Conservation (phyloP, 805 yeast species). For the Sungouiozyma intestinalis region DNA sequence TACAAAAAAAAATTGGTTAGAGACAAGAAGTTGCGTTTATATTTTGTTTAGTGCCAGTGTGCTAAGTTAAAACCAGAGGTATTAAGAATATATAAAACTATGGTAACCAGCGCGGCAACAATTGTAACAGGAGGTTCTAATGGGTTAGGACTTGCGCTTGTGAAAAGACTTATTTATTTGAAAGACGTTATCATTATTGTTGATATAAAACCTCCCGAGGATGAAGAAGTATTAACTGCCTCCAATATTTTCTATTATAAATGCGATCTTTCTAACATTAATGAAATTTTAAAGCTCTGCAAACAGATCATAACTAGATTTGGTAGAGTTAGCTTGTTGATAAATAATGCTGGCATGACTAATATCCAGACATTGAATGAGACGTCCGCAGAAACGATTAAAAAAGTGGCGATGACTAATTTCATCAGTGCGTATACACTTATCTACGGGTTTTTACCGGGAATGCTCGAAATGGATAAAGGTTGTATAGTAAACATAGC, state of each 20-base stretch:
- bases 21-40: too few species aligned
- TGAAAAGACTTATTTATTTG: conserved; percentile 31
- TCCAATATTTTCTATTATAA: conserved; percentile 41
- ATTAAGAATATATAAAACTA: conserved; percentile 12
- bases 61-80: neutral
- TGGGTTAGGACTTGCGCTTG: conserved; percentile 70
- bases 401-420: conserved; percentile 54
- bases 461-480: conserved; percentile 47
- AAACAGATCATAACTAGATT: conserved; percentile 32
- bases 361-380: conserved; percentile 48
- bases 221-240: conserved; percentile 14
- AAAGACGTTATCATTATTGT: conserved; percentile 52
- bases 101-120: conserved; percentile 39
- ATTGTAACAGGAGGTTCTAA: conserved; percentile 76
- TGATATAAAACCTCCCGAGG: conserved; percentile 37
- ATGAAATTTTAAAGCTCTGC: conserved; percentile 35
- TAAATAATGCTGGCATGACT: conserved; percentile 81
- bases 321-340: conserved; percentile 56
- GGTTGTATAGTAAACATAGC: conserved; percentile 78
- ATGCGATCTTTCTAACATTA: conserved; percentile 60
- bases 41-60: too few species aligned
- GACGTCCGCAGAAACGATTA: conserved; percentile 47
- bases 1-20: too few species aligned
- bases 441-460: conserved; percentile 61
- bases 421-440: conserved; percentile 61